phyloP scores from a whole-genome alignment of 2,329 filamentous ascomycete genomes.

The Epicoccum nigrum region DNA sequence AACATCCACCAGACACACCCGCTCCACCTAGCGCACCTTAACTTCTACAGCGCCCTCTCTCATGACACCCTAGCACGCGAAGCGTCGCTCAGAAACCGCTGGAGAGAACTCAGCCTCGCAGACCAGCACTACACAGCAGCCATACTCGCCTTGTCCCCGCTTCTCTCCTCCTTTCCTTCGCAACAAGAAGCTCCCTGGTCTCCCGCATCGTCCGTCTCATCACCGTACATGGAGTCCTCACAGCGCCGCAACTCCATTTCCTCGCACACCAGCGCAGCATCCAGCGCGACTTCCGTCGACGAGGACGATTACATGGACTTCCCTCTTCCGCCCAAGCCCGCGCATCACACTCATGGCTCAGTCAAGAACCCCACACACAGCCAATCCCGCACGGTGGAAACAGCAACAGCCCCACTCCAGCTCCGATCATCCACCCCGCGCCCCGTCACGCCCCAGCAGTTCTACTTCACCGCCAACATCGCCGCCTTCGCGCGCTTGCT shows the following conservation, averaged over 20 bases:
- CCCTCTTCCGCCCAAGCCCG: background rate
- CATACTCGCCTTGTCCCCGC: constrained; percentile 17
- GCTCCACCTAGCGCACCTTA: constrained; percentile 42
- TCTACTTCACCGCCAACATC: constrained; percentile 34
- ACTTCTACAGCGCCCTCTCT: constrained; percentile 48
- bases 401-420: background rate
- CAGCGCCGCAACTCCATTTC: constrained; percentile 2
- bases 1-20: constrained; percentile 38
- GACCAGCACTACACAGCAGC: constrained; percentile 45
- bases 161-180: background rate
- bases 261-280: constrained; percentile 25
- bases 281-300: constrained; percentile 30
- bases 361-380: background rate
- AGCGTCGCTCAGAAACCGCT: constrained; percentile 40
- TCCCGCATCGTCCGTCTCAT: background rate
- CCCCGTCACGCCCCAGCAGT: constrained; percentile 18
- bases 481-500: constrained; percentile 38
- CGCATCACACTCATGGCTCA: background rate
- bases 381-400: no score
- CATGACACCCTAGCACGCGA: constrained; percentile 47
- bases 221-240: constrained; percentile 6
- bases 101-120: constrained; percentile 39
- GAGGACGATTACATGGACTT: constrained; percentile 15
- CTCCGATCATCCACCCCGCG: background rate
- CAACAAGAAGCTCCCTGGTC: constrained; percentile 8